phyloP scores from a whole-genome alignment of 1,284 basidiomycete species.

The Puccinia novopanici region DNA sequence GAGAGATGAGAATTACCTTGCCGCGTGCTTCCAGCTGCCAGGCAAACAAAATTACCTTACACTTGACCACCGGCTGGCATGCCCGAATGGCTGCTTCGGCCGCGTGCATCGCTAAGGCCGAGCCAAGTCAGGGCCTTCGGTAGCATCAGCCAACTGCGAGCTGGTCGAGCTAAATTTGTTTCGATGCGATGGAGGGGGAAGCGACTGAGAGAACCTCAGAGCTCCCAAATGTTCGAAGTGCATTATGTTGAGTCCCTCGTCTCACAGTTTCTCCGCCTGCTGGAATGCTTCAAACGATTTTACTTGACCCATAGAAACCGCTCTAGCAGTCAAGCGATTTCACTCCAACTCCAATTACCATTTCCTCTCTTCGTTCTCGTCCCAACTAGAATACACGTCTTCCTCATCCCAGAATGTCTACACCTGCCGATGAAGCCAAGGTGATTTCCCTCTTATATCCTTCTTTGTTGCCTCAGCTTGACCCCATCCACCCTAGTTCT shows the following conservation, averaged over 20 bases:
- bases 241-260: too few species aligned
- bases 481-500: not conserved
- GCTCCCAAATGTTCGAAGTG: too few species aligned
- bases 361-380: too few species aligned
- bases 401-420: conserved; percentile 10
- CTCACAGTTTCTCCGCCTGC: too few species aligned
- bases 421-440: conserved; percentile 34
- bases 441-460: not conserved
- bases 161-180: not conserved
- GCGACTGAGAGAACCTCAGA: not conserved
- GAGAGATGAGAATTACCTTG: too few species aligned
- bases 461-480: too few species aligned
- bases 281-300: too few species aligned
- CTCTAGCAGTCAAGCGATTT: too few species aligned
- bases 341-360: too few species aligned
- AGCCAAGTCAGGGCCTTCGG: not conserved
- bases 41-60: not conserved
- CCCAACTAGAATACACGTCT: too few species aligned
- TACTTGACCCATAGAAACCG: too few species aligned
- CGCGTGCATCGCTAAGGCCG: not conserved
- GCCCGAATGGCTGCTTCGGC: not conserved
- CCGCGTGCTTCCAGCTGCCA: too few species aligned
- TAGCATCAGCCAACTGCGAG: not conserved
- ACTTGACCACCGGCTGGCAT: not conserved
- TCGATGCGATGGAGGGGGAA: not conserved